Evolutionary conservation across 1,284 basidiomycete genomes (phyloP).

Genomic region (Phellopilus nigrolimitatus): DNA sequence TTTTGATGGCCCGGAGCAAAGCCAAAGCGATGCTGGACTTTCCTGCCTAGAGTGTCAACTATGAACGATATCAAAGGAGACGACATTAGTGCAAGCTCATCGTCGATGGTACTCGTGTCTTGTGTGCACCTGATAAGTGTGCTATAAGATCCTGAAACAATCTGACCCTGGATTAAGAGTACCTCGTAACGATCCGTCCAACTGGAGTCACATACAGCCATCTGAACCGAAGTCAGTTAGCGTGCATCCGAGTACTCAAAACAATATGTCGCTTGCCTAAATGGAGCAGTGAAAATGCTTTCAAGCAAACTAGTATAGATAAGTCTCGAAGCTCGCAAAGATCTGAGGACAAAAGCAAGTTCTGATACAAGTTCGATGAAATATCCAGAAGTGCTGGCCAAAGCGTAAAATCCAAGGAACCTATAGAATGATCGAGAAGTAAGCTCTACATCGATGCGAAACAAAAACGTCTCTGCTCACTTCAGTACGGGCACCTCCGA

Average conservation of each 20-base stretch:
- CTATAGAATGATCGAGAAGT: slow-evolving; percentile 12
- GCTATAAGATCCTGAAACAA: not conserved
- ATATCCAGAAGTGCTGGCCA: slow-evolving; percentile 28
- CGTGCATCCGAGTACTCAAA: too few relatives aligned
- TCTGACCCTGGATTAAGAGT: slow-evolving; percentile 24
- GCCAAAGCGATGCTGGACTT: slow-evolving; percentile 38
- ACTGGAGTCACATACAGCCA: too few relatives aligned
- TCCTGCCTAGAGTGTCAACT: not conserved
- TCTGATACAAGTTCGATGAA: not conserved
- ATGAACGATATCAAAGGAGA: slow-evolving; percentile 16
- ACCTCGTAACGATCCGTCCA: slow-evolving; percentile 36
- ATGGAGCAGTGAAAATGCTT: slow-evolving; percentile 33
- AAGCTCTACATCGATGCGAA: slow-evolving; percentile 23
- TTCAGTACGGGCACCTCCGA: slow-evolving; percentile 35
- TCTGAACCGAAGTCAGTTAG: too few relatives aligned
- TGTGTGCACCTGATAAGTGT: slow-evolving; percentile 33
- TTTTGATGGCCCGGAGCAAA: slow-evolving; percentile 39
- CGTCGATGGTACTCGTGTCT: slow-evolving; percentile 37
- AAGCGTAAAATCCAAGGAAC: slow-evolving; percentile 25
- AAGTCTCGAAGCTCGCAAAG: slow-evolving; percentile 5
- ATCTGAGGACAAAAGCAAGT: slow-evolving; percentile 1
- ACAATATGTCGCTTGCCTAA: too few relatives aligned
- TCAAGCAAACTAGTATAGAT: slow-evolving; percentile 3
- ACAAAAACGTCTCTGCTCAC: slow-evolving; percentile 32
- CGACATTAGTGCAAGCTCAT: slow-evolving; percentile 23